A percentile compares a stretch with the other conserved stretches of the same genome.
Conservation (phyloP, 306 rosid genomes). For the Sicyos edulis region DNA sequence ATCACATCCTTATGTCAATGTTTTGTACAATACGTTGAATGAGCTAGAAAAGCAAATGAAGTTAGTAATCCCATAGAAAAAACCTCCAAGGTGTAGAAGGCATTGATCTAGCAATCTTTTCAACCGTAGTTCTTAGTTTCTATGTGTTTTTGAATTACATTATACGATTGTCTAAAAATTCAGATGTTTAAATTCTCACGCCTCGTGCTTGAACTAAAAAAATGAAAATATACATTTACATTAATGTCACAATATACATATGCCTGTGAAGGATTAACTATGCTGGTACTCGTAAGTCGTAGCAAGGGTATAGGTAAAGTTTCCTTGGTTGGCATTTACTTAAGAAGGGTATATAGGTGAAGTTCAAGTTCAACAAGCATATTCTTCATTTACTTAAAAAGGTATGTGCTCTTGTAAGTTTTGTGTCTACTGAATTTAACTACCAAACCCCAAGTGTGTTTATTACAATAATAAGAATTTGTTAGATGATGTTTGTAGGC, state of each 20-base stretch:
- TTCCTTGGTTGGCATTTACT: not conserved
- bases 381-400: too few species aligned
- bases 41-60: conserved; percentile 47
- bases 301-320: not conserved
- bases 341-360: too few species aligned
- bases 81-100: not conserved
- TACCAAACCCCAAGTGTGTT: not conserved
- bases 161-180: not conserved
- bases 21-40: conserved; percentile 30
- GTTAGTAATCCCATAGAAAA: conserved; percentile 21
- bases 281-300: too few species aligned
- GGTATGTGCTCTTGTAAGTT: too few species aligned
- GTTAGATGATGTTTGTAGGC: not conserved
- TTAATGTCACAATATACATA: too few species aligned
- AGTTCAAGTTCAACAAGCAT: too few species aligned
- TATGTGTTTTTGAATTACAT: not conserved
- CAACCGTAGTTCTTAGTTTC: not conserved
- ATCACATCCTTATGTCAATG: conserved; percentile 38
- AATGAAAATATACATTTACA: too few species aligned
- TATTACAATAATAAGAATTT: not conserved
- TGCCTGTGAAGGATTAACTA: too few species aligned
- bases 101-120: not conserved
- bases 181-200: too few species aligned
- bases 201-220: too few species aligned
- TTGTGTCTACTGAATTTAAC: not conserved